A percentile compares a stretch with the other conserved stretches of the same genome.
Conservation (phyloP, 1,139 yeast species). For the Taiozyma onychis region DNA sequence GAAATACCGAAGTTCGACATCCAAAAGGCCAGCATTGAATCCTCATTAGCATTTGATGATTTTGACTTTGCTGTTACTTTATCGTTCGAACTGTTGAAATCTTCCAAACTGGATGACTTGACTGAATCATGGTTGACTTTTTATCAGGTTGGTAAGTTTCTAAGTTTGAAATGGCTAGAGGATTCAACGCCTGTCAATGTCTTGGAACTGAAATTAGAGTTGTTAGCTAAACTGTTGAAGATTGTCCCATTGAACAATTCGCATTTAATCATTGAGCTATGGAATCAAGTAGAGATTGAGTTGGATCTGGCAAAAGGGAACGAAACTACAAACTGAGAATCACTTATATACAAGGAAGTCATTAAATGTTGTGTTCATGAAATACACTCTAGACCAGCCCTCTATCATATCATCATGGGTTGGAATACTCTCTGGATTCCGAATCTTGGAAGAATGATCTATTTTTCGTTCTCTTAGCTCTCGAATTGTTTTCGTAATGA, state of each 20-base stretch:
- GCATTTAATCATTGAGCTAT: conserved; percentile 27
- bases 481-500: not conserved
- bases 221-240: conserved; percentile 41
- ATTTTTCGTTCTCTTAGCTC: not conserved
- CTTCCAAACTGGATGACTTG: conserved; percentile 18
- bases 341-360: not conserved
- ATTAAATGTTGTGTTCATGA: not conserved
- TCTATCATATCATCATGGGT: not conserved
- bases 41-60: conserved; percentile 47
- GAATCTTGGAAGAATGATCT: not conserved
- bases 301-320: conserved; percentile 21
- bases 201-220: conserved; percentile 38
- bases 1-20: conserved; percentile 4
- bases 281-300: conserved; percentile 34
- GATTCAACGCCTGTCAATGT: conserved; percentile 23
- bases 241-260: conserved; percentile 29
- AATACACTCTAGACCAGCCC: not conserved
- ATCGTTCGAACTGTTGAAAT: conserved; percentile 27
- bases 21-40: conserved; percentile 40
- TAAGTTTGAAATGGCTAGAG: not conserved
- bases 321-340: not conserved
- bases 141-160: conserved; percentile 45
- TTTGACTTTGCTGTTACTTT: conserved; percentile 44
- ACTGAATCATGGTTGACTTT: conserved; percentile 52
- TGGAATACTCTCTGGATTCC: not conserved